Percentiles rank a stretch among this genome's conserved stretches.
phyloP scores from a whole-genome alignment of 352 stramenopile species.

The Globisporangium camurandrum region DNA sequence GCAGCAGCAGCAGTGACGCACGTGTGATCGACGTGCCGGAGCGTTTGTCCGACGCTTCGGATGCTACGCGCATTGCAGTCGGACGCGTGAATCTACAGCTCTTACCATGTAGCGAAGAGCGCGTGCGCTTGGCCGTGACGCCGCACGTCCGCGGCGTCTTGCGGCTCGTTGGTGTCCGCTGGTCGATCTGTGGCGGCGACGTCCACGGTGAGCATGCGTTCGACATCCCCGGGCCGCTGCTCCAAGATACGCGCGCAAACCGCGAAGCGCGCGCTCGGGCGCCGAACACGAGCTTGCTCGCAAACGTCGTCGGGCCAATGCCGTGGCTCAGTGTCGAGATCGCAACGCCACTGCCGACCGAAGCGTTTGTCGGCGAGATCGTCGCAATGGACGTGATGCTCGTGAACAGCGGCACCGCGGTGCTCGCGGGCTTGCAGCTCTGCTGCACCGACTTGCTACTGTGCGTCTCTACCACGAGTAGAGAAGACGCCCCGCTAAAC shows the following conservation, averaged over 20 bases:
- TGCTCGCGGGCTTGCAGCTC: conserved; percentile 46
- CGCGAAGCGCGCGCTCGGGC: conserved; percentile 64
- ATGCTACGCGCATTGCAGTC: conserved; percentile 37
- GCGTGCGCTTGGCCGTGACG: conserved; percentile 58
- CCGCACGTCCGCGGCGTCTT: conserved; percentile 51
- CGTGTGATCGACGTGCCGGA: conserved; percentile 51
- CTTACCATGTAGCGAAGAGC: conserved; percentile 66
- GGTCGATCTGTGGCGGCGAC: conserved; percentile 77
- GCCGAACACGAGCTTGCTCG: conserved; percentile 69
- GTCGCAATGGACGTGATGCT: conserved; percentile 45
- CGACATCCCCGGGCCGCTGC: conserved; percentile 64
- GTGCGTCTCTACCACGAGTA: conserved; percentile 40
- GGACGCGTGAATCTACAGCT: conserved; percentile 70
- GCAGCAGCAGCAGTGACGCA: conserved; percentile 1
- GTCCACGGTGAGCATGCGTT: conserved; percentile 80
- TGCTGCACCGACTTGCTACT: conserved; percentile 58
- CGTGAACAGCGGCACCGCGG: conserved; percentile 44
- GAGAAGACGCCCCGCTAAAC: background rate
- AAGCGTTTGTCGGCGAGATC: conserved; percentile 58
- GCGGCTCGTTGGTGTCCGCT: conserved; percentile 62
- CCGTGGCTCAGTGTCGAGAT: conserved; percentile 77
- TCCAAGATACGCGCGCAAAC: conserved; percentile 75
- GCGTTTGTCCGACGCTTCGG: background rate
- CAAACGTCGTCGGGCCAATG: conserved; percentile 64
- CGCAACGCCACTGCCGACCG: conserved; percentile 23